Evolutionary conservation across 345 rosid genomes (phyloP).

Genomic region (Cardamine chenopodiifolia): DNA sequence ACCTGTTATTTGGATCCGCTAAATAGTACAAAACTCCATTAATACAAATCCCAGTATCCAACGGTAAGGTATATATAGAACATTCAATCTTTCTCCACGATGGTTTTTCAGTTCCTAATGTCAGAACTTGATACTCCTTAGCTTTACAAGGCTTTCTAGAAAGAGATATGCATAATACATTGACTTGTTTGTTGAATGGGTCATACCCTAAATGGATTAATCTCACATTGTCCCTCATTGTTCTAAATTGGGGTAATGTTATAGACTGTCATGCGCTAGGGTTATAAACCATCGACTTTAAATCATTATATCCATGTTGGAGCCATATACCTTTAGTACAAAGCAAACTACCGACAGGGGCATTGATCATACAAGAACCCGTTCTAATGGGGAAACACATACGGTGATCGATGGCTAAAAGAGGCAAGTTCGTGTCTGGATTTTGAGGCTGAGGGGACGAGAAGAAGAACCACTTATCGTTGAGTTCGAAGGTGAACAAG

Average conservation of each 20-base stretch:
- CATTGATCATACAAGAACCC: background rate
- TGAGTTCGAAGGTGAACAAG: background rate
- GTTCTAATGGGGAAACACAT: background rate
- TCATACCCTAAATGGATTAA: background rate
- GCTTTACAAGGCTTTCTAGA: background rate
- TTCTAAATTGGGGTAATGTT: background rate
- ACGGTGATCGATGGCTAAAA: background rate
- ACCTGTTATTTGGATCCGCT: background rate
- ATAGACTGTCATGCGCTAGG: constrained; percentile 1
- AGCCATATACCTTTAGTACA: background rate
- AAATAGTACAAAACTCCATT: background rate
- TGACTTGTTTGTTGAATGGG: background rate
- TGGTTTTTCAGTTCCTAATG: background rate
- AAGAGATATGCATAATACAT: background rate
- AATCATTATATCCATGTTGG: background rate
- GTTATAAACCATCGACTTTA: background rate
- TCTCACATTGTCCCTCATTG: background rate
- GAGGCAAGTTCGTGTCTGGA: background rate
- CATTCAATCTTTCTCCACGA: background rate
- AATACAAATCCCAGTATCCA: background rate
- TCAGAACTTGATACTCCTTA: background rate
- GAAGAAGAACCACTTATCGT: background rate
- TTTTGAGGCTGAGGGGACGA: background rate
- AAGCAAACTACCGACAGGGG: background rate
- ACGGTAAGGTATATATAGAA: background rate